Evolutionary conservation across 2,329 filamentous ascomycete genomes (phyloP).

Genomic region (Fusarium subglutinans): DNA sequence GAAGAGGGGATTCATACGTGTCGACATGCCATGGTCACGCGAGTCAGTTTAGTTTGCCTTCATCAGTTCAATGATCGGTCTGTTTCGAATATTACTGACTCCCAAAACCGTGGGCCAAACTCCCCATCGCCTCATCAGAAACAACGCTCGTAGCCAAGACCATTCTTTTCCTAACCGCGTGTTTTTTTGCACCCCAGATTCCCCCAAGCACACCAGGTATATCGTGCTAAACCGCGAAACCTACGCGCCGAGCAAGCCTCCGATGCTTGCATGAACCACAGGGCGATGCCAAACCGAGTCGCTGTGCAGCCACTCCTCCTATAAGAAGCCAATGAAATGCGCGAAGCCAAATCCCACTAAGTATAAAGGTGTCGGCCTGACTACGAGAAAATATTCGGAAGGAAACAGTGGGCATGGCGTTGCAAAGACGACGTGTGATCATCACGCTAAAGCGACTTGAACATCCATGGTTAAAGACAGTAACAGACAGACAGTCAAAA

Average conservation of each 20-base stretch:
- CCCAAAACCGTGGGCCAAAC: slow-evolving; percentile 34
- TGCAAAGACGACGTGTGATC: slow-evolving; percentile 32
- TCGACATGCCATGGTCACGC: slow-evolving; percentile 9
- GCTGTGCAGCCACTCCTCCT: slow-evolving; percentile 4
- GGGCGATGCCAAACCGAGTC: background rate
- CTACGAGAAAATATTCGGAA: slow-evolving; percentile 32
- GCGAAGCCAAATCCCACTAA: slow-evolving; percentile 8
- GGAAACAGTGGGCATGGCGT: slow-evolving; percentile 5
- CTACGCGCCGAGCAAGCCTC: slow-evolving; percentile 17
- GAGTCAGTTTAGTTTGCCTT: background rate
- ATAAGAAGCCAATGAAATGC: slow-evolving; percentile 2
- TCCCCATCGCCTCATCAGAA: slow-evolving; percentile 37
- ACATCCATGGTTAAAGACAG: slow-evolving; percentile 29
- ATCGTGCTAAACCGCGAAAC: slow-evolving; percentile 15
- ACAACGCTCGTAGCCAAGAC: slow-evolving; percentile 27
- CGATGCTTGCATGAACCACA: background rate
- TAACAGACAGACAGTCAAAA: slow-evolving; percentile 33
- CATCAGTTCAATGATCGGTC: slow-evolving; percentile 21
- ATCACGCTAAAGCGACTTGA: slow-evolving; percentile 31
- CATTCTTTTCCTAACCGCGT: slow-evolving; percentile 25
- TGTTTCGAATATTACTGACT: slow-evolving; percentile 33
- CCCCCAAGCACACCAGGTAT: slow-evolving; percentile 16
- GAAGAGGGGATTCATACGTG: slow-evolving; percentile 22
- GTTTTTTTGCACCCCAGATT: slow-evolving; percentile 16
- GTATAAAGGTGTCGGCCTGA: slow-evolving; percentile 1